Evolutionary conservation across 768 basidiomycete genomes (phyloP).

Genomic region (Agaricus blazei): DNA sequence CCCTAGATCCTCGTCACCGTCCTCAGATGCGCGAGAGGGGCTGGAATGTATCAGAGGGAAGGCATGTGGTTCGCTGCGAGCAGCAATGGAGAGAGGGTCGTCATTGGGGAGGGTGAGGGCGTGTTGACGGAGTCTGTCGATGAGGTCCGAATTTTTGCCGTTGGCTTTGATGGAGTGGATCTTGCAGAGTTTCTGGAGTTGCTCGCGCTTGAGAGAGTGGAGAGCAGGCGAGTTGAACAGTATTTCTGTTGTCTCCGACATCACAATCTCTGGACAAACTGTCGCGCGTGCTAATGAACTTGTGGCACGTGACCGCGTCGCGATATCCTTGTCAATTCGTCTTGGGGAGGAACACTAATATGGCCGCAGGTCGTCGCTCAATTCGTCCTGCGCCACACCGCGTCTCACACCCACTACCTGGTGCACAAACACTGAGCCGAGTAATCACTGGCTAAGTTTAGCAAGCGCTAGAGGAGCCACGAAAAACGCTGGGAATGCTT

Average conservation of each 20-base stretch:
- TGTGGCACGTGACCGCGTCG: conserved; percentile 1
- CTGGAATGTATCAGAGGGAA: conserved; percentile 13
- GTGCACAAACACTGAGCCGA: too few species aligned
- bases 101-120: conserved; percentile 59
- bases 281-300: neutral
- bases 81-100: conserved; percentile 49
- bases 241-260: conserved; percentile 75
- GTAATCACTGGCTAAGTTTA: too few species aligned
- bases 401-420: too few species aligned
- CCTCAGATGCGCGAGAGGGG: neutral
- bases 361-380: too few species aligned
- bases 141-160: conserved; percentile 74
- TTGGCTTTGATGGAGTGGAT: conserved; percentile 73
- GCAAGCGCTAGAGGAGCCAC: too few species aligned
- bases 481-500: too few species aligned
- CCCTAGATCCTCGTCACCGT: conserved; percentile 11
- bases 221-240: conserved; percentile 82
- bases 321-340: too few species aligned
- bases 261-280: conserved; percentile 16
- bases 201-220: conserved; percentile 78
- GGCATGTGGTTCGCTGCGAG: conserved; percentile 38
- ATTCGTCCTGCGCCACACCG: too few species aligned
- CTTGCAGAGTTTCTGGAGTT: conserved; percentile 83
- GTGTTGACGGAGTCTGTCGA: conserved; percentile 63
- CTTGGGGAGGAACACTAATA: too few species aligned